These are phyloP conservation scores for Leucocoprinus leucothites DNA, from an alignment of 768 basidiomycete genomes.

Conservation along the genomic window DNA sequence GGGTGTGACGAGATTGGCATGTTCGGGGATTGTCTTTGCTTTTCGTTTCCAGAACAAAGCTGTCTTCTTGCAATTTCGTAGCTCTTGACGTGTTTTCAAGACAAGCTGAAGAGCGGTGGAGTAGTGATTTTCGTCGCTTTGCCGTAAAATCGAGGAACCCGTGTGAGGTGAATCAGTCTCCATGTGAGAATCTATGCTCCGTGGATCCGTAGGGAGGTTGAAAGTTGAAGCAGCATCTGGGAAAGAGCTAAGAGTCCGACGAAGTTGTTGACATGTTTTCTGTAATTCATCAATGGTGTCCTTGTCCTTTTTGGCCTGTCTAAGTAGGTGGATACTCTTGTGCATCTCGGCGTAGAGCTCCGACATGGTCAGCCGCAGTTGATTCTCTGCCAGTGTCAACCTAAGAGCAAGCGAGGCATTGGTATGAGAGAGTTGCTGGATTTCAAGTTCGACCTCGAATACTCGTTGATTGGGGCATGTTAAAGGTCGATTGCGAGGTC, in stretches of 20 bases:
- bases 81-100: not conserved
- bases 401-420: not conserved
- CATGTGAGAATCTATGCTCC: too few relatives aligned
- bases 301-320: not conserved
- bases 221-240: not conserved
- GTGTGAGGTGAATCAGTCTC: too few relatives aligned
- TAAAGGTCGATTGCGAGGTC: not conserved
- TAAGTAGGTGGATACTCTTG: not conserved
- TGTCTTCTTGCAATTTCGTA: not conserved
- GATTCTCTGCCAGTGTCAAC: not conserved
- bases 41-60: not conserved
- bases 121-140: not conserved
- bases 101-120: not conserved
- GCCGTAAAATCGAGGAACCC: not conserved
- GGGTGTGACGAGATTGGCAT: not conserved
- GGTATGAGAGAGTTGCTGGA: not conserved
- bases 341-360: not conserved
- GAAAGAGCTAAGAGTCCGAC: not conserved
- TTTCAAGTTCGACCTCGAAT: not conserved
- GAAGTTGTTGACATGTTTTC: not conserved
- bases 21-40: not conserved
- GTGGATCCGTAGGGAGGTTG: not conserved
- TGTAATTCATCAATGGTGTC: not conserved
- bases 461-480: not conserved
- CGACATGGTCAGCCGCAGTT: not conserved